Evolutionary conservation across 495 filamentous ascomycete genomes (phyloP), one percentile per base, ranked within the genome.

Genomic region (Saxophila tyrrhenica): DNA sequence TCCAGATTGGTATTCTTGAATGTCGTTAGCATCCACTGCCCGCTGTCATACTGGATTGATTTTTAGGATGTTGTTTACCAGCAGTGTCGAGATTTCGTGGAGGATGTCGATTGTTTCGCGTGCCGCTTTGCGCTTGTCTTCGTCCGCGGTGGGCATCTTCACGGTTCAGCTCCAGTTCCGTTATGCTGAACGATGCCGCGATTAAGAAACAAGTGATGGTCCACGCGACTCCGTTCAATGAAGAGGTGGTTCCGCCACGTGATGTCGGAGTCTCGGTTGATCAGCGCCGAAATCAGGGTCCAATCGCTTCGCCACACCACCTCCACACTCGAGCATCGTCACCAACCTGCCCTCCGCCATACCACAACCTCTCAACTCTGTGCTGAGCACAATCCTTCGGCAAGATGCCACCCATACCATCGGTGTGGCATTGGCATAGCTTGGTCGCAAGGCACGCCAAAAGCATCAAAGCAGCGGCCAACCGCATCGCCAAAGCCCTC

Each of bases 61-160:
- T n/a, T n/a, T n/a, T n/a, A n/a, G n/a, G n/a, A n/a, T n/a, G n/a
- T n/a, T n/a, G 64, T 71, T 35, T 70, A 96, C 92, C 49, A 98
- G 75, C 19, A 98, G 77, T 17, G 80, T 86, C 39, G 90, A 87
- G 57, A 98, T 95, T 69, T 98, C 92, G 56, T 92, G 82, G 46
- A 98, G 77, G 55, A 97, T 91, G 69, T 97, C 89, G 56, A 97
- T 89, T 54, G 94, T 87, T 69, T 97, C 89, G 23, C 89, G 83
- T n/a, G 92, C 92, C 16, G 90, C 90, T 65, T 84, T 81, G 61
- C 89, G 86, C 70, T 94, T 94, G 51, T 84, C 78, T 54, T 74
- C 79, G 35, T 67, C 60, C 13, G 57, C 51, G 19, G 54, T 43
- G 5, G 60, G 57, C 60, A 62, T 62, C 15, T n/a, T 51, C 35